Conservation (phyloP, 768 basidiomycete genomes). For the Cubamyces sp. region DNA sequence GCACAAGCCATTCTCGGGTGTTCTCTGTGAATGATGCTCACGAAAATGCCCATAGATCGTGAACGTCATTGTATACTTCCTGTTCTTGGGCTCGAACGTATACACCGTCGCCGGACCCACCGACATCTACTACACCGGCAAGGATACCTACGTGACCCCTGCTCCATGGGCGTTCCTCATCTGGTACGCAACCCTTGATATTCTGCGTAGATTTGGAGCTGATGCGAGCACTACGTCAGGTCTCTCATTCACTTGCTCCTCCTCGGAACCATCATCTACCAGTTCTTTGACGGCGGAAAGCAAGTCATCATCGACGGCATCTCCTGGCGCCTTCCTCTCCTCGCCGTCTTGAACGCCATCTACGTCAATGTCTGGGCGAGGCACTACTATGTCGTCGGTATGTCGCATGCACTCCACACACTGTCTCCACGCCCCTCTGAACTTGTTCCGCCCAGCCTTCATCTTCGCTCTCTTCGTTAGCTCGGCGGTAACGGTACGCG, state of each 20-base stretch:
- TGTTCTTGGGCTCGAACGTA: slow-evolving; percentile 90
- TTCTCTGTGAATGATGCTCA: not conserved
- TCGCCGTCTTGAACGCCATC: slow-evolving; percentile 85
- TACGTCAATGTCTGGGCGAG: slow-evolving; percentile 88
- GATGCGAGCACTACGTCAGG: slow-evolving; percentile 43
- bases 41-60: slow-evolving; percentile 50
- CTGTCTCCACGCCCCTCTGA: slow-evolving; percentile 18
- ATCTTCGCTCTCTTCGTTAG: slow-evolving; percentile 87
- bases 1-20: not conserved
- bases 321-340: slow-evolving; percentile 89
- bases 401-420: slow-evolving; percentile 17
- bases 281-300: slow-evolving; percentile 81
- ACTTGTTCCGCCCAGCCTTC: slow-evolving; percentile 59
- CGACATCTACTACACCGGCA: slow-evolving; percentile 70
- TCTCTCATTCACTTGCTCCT: slow-evolving; percentile 89
- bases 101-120: slow-evolving; percentile 82
- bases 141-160: slow-evolving; percentile 94
- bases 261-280: slow-evolving; percentile 89
- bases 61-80: slow-evolving; percentile 82
- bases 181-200: slow-evolving; percentile 53
- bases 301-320: slow-evolving; percentile 82
- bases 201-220: slow-evolving; percentile 6
- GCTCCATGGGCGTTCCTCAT: slow-evolving; percentile 91
- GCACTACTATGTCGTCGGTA: slow-evolving; percentile 70
- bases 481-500: slow-evolving; percentile 57